phyloP scores from a whole-genome alignment of 306 rosid genomes.

The Ammopiptanthus mongolicus region DNA sequence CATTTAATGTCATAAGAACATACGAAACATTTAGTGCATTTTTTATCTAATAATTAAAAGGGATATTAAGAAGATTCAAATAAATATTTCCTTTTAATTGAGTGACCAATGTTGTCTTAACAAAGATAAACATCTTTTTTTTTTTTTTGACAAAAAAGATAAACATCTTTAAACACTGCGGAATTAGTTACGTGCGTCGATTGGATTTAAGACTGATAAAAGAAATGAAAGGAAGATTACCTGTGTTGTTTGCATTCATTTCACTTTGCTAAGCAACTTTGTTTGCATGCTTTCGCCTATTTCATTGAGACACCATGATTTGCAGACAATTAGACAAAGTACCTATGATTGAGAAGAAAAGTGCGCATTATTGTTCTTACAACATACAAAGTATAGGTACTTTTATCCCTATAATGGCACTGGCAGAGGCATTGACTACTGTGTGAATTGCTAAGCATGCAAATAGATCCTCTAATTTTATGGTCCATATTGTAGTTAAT shows the following conservation, averaged over 20 bases:
- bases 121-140: constrained; percentile 33
- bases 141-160: too few relatives aligned
- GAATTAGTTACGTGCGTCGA: constrained; percentile 20
- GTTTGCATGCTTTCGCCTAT: constrained; percentile 15
- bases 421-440: not conserved
- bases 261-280: constrained; percentile 29
- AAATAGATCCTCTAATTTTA: not conserved
- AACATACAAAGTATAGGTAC: not conserved
- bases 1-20: too few relatives aligned
- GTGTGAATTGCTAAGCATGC: not conserved
- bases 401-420: not conserved
- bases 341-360: constrained; percentile 25
- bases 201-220: constrained; percentile 6
- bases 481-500: not conserved
- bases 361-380: constrained; percentile 13
- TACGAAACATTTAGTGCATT: too few relatives aligned
- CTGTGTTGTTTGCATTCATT: not conserved
- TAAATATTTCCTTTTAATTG: not conserved
- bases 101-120: constrained; percentile 4
- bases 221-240: not conserved
- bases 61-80: not conserved
- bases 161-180: constrained; percentile 29
- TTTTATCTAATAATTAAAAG: too few relatives aligned
- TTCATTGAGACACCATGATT: constrained; percentile 16
- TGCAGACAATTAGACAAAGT: constrained; percentile 24